Conservation (phyloP, 2,329 filamentous ascomycete genomes). For the Aureobasidium sp. region DNA sequence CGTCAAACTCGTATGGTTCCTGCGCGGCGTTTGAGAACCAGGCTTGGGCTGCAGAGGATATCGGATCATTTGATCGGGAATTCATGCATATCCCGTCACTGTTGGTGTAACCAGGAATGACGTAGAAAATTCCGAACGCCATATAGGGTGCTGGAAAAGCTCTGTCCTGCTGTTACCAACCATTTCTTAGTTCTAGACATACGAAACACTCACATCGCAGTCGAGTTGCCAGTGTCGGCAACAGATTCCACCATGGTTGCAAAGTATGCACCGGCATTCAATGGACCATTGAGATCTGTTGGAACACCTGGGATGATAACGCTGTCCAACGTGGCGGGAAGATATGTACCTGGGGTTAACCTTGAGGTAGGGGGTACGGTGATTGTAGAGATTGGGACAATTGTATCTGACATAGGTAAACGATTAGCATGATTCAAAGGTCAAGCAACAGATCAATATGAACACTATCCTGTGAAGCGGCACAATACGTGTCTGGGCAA, state of each 20-base stretch:
- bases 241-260: not conserved
- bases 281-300: not conserved
- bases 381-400: not conserved
- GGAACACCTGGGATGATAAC: not conserved
- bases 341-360: no score
- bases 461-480: no score
- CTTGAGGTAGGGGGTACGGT: not conserved
- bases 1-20: no score
- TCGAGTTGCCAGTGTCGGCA: not conserved
- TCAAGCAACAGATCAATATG: not conserved
- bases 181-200: no score
- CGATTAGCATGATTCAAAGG: not conserved
- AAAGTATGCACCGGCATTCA: not conserved
- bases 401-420: not conserved
- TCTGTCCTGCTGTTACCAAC: not conserved
- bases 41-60: not conserved
- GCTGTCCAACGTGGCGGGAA: no score
- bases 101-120: not conserved
- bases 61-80: no score
- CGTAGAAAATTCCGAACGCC: not conserved
- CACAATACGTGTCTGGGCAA: no score
- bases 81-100: not conserved
- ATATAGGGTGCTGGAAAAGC: not conserved
- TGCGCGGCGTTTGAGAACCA: not conserved
- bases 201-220: not conserved